Conservation (phyloP, 495 filamentous ascomycete species). For the Penicillium cosmopolitanum region DNA sequence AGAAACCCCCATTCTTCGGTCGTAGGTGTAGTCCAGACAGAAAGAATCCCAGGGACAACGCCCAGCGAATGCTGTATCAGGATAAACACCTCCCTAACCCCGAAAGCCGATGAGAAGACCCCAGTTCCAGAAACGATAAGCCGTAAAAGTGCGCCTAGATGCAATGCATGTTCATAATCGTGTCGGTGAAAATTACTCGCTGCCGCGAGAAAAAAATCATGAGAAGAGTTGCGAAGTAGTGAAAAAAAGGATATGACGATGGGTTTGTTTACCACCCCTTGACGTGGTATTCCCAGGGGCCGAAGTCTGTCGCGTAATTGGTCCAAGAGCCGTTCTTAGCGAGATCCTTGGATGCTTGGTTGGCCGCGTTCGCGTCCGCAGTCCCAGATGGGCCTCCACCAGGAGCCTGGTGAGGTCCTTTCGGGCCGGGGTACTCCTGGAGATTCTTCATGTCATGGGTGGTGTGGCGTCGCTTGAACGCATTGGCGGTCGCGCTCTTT, state of each 20-base stretch:
- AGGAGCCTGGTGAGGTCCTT: conserved; percentile 32
- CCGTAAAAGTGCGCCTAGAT: conserved; percentile 46
- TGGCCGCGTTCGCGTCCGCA: conserved; percentile 23
- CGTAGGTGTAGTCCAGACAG: conserved; percentile 21
- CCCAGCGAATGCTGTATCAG: conserved; percentile 27
- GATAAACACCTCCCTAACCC: conserved; percentile 19
- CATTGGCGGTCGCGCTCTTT: conserved; percentile 85
- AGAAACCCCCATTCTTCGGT: neutral
- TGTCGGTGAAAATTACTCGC: conserved; percentile 33
- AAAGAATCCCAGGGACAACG: conserved; percentile 12
- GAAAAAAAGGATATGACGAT: conserved; percentile 8
- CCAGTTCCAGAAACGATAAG: conserved; percentile 34
- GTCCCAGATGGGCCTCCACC: conserved; percentile 17
- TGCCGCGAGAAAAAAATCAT: conserved; percentile 22
- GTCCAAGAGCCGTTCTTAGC: conserved; percentile 65
- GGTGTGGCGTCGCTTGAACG: conserved; percentile 90
- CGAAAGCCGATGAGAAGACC: conserved; percentile 19
- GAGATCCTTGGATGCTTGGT: conserved; percentile 45
- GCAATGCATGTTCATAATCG: conserved; percentile 53
- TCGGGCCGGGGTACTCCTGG: conserved; percentile 67
- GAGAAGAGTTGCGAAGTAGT: conserved; percentile 6
- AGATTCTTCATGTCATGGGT: conserved; percentile 86
- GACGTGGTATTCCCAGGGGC: conserved; percentile 69
- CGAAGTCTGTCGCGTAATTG: conserved; percentile 63
- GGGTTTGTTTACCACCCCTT: conserved; percentile 62